These are phyloP conservation scores for Yueomyces sp. DNA, from an alignment of 1,139 yeast genomes.

Conservation along the genomic window DNA sequence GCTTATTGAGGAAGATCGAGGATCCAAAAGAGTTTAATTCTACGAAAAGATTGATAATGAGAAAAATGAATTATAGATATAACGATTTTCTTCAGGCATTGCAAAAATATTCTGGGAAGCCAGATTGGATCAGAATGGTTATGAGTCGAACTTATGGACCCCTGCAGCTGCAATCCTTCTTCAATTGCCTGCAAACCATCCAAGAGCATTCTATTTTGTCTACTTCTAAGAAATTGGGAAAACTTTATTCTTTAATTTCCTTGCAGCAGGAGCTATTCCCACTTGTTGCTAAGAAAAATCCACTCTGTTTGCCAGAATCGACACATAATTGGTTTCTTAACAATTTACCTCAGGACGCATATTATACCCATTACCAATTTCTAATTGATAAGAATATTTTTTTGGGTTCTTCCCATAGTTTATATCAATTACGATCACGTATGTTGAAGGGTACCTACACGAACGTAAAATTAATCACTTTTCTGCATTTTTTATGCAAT, in stretches of 20 bases:
- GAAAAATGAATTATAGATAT: slow-evolving; percentile 3
- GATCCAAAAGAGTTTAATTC: slow-evolving; percentile 1
- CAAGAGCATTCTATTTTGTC: slow-evolving; percentile 2
- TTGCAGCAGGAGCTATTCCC: slow-evolving; percentile 12
- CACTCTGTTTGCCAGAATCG: slow-evolving; percentile 11
- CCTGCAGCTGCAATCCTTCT: slow-evolving; percentile 4
- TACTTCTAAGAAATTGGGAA: slow-evolving; percentile 4
- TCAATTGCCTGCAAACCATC: slow-evolving; percentile 2
- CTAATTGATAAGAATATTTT: slow-evolving; percentile 15
- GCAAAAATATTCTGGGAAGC: slow-evolving; percentile 1
- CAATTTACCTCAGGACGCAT: slow-evolving; percentile 8
- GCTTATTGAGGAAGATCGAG: not conserved
- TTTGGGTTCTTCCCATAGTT: slow-evolving; percentile 9
- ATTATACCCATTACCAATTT: slow-evolving; percentile 15
- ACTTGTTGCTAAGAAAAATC: slow-evolving; percentile 3
- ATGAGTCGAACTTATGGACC: slow-evolving; percentile 2
- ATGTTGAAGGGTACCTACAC: slow-evolving; percentile 18
- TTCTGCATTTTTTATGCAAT: slow-evolving; percentile 14
- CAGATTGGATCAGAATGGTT: slow-evolving; percentile 3
- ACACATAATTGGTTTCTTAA: slow-evolving; percentile 19
- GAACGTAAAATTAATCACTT: slow-evolving; percentile 17
- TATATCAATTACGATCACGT: slow-evolving; percentile 7
- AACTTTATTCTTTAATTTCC: slow-evolving; percentile 8
- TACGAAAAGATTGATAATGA: slow-evolving; percentile 1
- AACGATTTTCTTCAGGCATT: slow-evolving; percentile 2